Evolutionary conservation across 2,329 filamentous ascomycete genomes (phyloP).

Genomic region (Talaromyces pinophilus): DNA sequence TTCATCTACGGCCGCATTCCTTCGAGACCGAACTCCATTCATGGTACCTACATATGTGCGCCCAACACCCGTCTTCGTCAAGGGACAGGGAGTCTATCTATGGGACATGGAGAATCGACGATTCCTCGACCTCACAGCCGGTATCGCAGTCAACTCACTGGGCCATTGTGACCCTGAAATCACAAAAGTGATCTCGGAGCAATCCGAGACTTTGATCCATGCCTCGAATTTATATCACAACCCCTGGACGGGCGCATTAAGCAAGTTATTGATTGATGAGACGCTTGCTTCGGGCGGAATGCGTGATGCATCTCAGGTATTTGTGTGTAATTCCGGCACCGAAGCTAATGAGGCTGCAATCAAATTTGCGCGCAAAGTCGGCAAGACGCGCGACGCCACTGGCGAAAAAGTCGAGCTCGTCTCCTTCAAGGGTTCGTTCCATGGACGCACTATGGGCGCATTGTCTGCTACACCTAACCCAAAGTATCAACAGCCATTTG

Average conservation of each 20-base stretch:
- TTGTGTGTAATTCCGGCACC: slow-evolving; percentile 93
- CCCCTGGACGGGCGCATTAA: slow-evolving; percentile 87
- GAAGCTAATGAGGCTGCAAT: slow-evolving; percentile 98
- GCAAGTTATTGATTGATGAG: slow-evolving; percentile 78
- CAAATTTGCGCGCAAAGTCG: slow-evolving; percentile 92
- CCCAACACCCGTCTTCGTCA: slow-evolving; percentile 84
- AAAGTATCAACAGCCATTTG: slow-evolving; percentile 94
- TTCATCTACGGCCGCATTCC: slow-evolving; percentile 72
- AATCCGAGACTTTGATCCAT: slow-evolving; percentile 80
- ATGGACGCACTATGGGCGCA: slow-evolving; percentile 93
- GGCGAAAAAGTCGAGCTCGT: slow-evolving; percentile 80
- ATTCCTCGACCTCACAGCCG: slow-evolving; percentile 93
- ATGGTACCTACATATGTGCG: slow-evolving; percentile 97
- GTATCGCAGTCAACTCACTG: slow-evolving; percentile 91
- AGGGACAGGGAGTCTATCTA: slow-evolving; percentile 81
- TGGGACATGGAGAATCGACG: slow-evolving; percentile 87
- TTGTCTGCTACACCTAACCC: slow-evolving; percentile 96
- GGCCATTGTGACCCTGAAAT: slow-evolving; percentile 87
- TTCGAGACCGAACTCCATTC: slow-evolving; percentile 74
- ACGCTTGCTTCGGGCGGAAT: slow-evolving; percentile 79
- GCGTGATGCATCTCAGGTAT: slow-evolving; percentile 75
- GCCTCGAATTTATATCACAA: slow-evolving; percentile 97
- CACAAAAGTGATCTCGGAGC: slow-evolving; percentile 71
- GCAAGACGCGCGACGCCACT: slow-evolving; percentile 70
- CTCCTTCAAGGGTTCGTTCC: slow-evolving; percentile 89